Evolutionary conservation across 2,329 filamentous ascomycete species (phyloP).

Genomic region (Chaetomium globosum): DNA sequence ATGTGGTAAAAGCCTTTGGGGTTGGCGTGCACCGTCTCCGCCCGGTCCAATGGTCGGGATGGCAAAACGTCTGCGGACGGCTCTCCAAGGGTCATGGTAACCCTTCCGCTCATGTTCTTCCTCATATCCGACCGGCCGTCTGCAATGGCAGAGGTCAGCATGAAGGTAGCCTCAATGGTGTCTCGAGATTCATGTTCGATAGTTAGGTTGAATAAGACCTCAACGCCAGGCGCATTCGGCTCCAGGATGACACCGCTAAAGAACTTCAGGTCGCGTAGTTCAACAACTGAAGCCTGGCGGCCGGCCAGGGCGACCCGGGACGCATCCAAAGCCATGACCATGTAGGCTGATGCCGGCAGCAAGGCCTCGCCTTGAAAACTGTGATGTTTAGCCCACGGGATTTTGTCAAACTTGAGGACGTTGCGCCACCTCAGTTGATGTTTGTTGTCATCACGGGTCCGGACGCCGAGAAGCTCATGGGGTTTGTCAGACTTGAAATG

Average conservation of each 20-base stretch:
- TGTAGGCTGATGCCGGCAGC: slow-evolving; percentile 52
- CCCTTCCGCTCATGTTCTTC: slow-evolving; percentile 41
- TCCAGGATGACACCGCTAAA: slow-evolving; percentile 42
- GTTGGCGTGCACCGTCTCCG: slow-evolving; percentile 42
- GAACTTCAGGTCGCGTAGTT: slow-evolving; percentile 42
- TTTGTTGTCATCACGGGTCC: slow-evolving; percentile 45
- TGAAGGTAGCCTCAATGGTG: slow-evolving; percentile 42
- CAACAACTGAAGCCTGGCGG: slow-evolving; percentile 38
- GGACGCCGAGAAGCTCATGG: slow-evolving; percentile 47
- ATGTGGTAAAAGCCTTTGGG: slow-evolving; percentile 46
- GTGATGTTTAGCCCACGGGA: slow-evolving; percentile 49
- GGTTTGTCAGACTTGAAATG: slow-evolving; percentile 43
- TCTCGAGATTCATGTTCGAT: slow-evolving; percentile 30
- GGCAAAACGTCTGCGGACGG: slow-evolving; percentile 40
- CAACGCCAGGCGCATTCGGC: slow-evolving; percentile 42
- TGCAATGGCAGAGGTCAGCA: slow-evolving; percentile 42
- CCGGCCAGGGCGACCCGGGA: slow-evolving; percentile 39
- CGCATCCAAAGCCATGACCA: slow-evolving; percentile 52
- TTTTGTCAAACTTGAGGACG: slow-evolving; percentile 43
- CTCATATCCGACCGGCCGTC: slow-evolving; percentile 43
- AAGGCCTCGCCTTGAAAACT: slow-evolving; percentile 49
- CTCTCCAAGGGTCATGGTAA: slow-evolving; percentile 42
- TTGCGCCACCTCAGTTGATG: slow-evolving; percentile 48
- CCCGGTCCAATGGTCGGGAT: slow-evolving; percentile 23
- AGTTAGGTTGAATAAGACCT: slow-evolving; percentile 45